Conservation (phyloP, 352 stramenopile species). For the Lagenidium giganteum region DNA sequence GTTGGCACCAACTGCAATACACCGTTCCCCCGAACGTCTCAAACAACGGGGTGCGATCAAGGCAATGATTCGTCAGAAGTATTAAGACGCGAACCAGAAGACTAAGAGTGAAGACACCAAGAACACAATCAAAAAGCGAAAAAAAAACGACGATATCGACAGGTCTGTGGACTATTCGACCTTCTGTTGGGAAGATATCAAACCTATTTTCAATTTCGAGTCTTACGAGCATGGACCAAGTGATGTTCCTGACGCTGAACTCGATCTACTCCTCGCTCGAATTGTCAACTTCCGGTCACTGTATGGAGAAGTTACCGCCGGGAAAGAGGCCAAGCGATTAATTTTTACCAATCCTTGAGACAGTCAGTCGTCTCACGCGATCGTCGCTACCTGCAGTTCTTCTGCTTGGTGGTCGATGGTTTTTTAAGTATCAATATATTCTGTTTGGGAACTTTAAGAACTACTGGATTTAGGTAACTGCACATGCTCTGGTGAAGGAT, state of each 20-base stretch:
- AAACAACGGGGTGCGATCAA: slow-evolving; percentile 8
- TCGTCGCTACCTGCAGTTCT: too few species aligned
- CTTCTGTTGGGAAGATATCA: not conserved
- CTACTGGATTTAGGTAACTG: too few species aligned
- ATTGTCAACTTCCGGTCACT: not conserved
- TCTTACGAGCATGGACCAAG: not conserved
- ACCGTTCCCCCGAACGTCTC: slow-evolving; percentile 6
- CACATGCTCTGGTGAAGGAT: not conserved
- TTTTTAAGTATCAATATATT: too few species aligned
- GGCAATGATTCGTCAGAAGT: slow-evolving; percentile 8
- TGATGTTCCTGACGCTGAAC: not conserved
- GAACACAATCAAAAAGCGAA: not conserved
- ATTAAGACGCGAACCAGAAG: slow-evolving; percentile 3
- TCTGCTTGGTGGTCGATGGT: too few species aligned
- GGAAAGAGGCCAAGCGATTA: not conserved
- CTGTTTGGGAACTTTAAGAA: too few species aligned
- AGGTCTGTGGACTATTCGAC: not conserved
- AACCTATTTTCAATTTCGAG: not conserved
- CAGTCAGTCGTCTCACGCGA: slow-evolving; percentile 6
- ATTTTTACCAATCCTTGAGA: slow-evolving; percentile 5
- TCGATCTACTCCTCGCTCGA: not conserved
- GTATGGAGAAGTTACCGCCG: not conserved
- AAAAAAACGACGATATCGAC: not conserved
- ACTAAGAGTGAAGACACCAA: not conserved
- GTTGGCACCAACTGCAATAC: too few species aligned